Conservation (phyloP, 495 filamentous ascomycete genomes). For the Hypoxylon fragiforme region DNA sequence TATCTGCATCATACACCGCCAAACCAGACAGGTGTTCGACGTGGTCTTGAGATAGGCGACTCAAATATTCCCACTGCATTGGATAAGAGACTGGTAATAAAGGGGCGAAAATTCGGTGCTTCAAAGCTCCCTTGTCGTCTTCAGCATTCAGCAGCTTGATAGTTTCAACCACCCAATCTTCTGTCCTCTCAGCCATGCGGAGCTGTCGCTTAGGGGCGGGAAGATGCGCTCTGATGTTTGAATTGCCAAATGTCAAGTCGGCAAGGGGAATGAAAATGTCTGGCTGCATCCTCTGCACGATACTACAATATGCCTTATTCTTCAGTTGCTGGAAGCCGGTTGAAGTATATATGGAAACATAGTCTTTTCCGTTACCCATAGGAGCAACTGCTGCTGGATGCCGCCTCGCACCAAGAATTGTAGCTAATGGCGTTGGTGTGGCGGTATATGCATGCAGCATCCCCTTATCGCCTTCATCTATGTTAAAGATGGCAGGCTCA, state of each 20-base stretch:
- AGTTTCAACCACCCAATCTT: slow-evolving; percentile 68
- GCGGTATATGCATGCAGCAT: slow-evolving; percentile 75
- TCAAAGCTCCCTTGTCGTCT: slow-evolving; percentile 36
- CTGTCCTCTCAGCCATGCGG: slow-evolving; percentile 86
- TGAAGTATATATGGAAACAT: slow-evolving; percentile 78
- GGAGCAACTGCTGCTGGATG: slow-evolving; percentile 74
- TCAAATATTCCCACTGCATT: slow-evolving; percentile 75
- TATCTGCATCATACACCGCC: slow-evolving; percentile 74
- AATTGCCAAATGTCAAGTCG: slow-evolving; percentile 61
- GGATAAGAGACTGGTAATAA: slow-evolving; percentile 74
- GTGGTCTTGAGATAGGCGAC: slow-evolving; percentile 60
- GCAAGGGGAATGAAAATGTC: slow-evolving; percentile 81
- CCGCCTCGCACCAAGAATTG: slow-evolving; percentile 79
- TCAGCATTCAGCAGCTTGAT: slow-evolving; percentile 46
- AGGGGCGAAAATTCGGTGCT: slow-evolving; percentile 70
- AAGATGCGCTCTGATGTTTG: slow-evolving; percentile 30
- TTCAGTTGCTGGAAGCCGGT: slow-evolving; percentile 76
- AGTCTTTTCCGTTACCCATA: slow-evolving; percentile 68
- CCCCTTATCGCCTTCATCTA: slow-evolving; percentile 45
- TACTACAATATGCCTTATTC: slow-evolving; percentile 66
- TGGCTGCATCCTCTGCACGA: slow-evolving; percentile 64
- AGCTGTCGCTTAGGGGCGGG: slow-evolving; percentile 70
- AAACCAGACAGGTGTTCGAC: slow-evolving; percentile 66
- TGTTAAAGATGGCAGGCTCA: slow-evolving; percentile 48
- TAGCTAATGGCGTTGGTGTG: slow-evolving; percentile 53